phyloP scores from a whole-genome alignment of 192 early-diverging fungal genomes.

The Coemansia biformis region DNA sequence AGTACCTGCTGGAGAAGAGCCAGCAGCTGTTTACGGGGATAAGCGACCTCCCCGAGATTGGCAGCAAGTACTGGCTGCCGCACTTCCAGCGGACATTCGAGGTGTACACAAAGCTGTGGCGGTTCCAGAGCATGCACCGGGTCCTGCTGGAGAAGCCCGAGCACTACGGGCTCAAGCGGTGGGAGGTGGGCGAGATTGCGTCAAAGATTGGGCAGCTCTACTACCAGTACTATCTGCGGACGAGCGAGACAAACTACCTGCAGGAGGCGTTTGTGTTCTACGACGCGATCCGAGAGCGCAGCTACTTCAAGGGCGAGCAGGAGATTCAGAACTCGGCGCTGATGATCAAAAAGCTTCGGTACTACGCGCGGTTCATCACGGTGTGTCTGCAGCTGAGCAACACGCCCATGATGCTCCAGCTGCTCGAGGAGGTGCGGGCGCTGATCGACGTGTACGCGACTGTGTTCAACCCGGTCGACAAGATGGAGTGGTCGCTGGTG shows the following conservation, averaged over 20 bases:
- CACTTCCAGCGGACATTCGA: constrained; percentile 98
- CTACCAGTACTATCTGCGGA: constrained; percentile 79
- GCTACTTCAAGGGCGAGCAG: constrained; percentile 92
- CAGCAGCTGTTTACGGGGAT: constrained; percentile 94
- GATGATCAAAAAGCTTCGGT: constrained; percentile 96
- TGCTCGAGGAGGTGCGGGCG: constrained; percentile 77
- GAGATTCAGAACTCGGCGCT: constrained; percentile 85
- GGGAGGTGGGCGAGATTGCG: constrained; percentile 97
- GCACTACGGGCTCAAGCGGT: constrained; percentile 90
- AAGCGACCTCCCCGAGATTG: constrained; percentile 50
- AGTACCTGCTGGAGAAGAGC: constrained; percentile 92
- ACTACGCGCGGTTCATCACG: constrained; percentile 96
- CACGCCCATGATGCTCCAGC: constrained; percentile 67
- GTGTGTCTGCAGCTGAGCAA: constrained; percentile 68
- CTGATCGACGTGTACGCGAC: constrained; percentile 85
- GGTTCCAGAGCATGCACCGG: constrained; percentile 88
- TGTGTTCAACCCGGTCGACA: constrained; percentile 82
- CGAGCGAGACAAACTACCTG: constrained; percentile 94
- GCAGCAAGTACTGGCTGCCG: constrained; percentile 62
- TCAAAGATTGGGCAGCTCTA: constrained; percentile 95
- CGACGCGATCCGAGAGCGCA: constrained; percentile 88
- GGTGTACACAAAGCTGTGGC: constrained; percentile 96
- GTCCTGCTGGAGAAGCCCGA: constrained; percentile 79
- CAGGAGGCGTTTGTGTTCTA: constrained; percentile 94
- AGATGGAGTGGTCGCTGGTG: constrained; percentile 82